Base-by-base conservation (phyloP, 2,329 filamentous ascomycete genomes). In the Myriosclerotinia scirpicola region DNA sequence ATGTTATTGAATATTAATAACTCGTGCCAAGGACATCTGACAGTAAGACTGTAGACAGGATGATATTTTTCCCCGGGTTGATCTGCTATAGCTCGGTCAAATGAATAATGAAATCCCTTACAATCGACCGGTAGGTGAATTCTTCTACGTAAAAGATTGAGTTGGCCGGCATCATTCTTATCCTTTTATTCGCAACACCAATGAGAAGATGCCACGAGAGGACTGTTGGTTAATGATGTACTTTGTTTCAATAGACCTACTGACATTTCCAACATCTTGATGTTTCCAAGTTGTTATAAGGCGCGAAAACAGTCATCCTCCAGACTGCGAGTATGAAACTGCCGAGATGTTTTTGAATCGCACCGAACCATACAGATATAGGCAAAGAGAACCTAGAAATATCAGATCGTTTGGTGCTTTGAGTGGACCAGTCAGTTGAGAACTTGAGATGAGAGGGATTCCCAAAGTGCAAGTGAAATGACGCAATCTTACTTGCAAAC, bases 1-100 rank as follows among this genome's bases (percentile, higher is more conserved):
- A 55, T 36, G 26, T 44, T 46, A 17, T 42, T 26, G 12, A 38
- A 36, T 48, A 50, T 59, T n/a, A n/a, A n/a, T 40, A 46, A 61
- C 64, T 46, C 64, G 64, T 65, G 64, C 64, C 54, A 61, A 61
- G 54, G 20, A 42, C 64, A 61, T 65, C 46, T 65, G 64, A 61
- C 40, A 38, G 12, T 60, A 20, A 58, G 58, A n/a, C n/a, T n/a
- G n/a, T n/a, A n/a, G n/a, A n/a, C n/a, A n/a, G n/a, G n/a, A n/a
- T n/a, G n/a, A n/a, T n/a, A n/a, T n/a, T n/a, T n/a, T n/a, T n/a
- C 38, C 22, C 40, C 34, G 12, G 26, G 14, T 46, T 9, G 12
- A 38, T 50, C 8, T 50, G 2, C 30, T 38, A 48, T 26, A 17
- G 17, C n/a, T 60, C 14, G 30, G 44, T 38, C 58, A 36, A 60